Percentiles rank a stretch among this genome's conserved stretches.
Evolutionary conservation across 495 filamentous ascomycete genomes (phyloP).

Genomic region (Glarea lozoyensis): DNA sequence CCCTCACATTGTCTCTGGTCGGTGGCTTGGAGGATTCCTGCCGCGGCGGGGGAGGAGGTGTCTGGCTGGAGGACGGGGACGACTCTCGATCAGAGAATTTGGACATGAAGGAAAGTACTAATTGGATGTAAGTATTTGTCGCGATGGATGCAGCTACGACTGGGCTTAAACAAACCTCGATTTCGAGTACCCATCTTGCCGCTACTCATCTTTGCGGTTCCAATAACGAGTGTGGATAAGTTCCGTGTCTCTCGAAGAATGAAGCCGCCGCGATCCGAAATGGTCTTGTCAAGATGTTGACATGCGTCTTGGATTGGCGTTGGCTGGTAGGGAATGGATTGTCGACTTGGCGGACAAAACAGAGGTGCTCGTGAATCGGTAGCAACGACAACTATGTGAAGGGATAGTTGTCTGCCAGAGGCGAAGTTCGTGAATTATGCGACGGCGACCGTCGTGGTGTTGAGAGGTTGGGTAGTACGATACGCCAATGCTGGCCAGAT

Average conservation of each 20-base stretch:
- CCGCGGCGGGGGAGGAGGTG: conserved; percentile 10
- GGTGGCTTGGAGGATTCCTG: conserved; percentile 7
- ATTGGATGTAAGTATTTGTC: no score
- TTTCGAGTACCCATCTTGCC: conserved; percentile 28
- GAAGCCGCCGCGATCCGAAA: conserved; percentile 8
- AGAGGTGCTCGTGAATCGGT: no score
- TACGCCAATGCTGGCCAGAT: no score
- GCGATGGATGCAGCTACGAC: neutral
- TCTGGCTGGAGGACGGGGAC: conserved; percentile 22
- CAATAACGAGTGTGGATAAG: conserved; percentile 5
- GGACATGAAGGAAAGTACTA: conserved; percentile 54
- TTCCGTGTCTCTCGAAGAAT: neutral
- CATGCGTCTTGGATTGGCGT: no score
- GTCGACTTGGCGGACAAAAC: no score
- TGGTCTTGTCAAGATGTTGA: no score
- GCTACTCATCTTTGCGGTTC: neutral
- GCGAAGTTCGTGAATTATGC: no score
- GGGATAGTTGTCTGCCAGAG: no score
- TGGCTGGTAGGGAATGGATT: no score
- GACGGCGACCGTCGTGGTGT: no score
- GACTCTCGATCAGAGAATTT: conserved; percentile 40
- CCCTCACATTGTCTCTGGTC: conserved; percentile 6
- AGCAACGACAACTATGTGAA: no score
- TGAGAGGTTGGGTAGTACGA: no score
- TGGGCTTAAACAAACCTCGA: conserved; percentile 40